Base-by-base conservation (phyloP, 192 early-diverging fungal species). In the Rhizoclosmatium globosum region DNA sequence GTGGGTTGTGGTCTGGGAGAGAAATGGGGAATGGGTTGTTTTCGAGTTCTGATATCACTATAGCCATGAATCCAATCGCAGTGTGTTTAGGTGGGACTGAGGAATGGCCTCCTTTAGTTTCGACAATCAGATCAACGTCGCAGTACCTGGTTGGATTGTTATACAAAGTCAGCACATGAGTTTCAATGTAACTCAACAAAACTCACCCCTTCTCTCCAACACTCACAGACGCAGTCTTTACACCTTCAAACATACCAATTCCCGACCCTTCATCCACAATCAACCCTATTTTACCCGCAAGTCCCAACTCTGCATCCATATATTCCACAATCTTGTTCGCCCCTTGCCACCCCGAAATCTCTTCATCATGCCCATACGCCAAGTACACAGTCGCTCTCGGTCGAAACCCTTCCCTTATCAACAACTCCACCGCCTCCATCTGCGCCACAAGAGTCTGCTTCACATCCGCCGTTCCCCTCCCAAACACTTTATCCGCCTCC, bases 361-460 rank as follows among this genome's bases (percentile, higher is more conserved):
- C 85, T 62, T 86, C 85, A 76, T 86, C 85, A 59, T 71, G 77
- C 4, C 85, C 85, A 59, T 84, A 86, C 3, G 76, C 82, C 1
- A 86, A 61, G 42, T 78, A 74, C 3, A 86, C 73, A 1, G 78
- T 81, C 6, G 76, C 41, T 39, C 59, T 57, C 1, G 69, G 68
- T 60, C 11, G 19, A 81, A 78, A 70, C 47, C 81, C 61, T 62
- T 47, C 47, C 9, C 11, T 15, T 6, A 84, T 47, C 13, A 86
- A 74, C 6, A 13, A 31, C 57, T 86, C 83, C 4, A 84, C 83
- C 1, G 78, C 68, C 23, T 79, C 78, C 68, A 79, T 47, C 6
- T n/a, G 43, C 9, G 56, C 68, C 19, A 79, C 21, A 23, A 73
- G 39, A 13, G 56, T 64, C 3, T 47, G 47, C 31, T 78, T 78